A percentile compares a stretch with the other conserved stretches of the same genome.
These are phyloP conservation scores for Bacterosira constricta DNA, from an alignment of 108 stramenopile species.

Conservation along the genomic window DNA sequence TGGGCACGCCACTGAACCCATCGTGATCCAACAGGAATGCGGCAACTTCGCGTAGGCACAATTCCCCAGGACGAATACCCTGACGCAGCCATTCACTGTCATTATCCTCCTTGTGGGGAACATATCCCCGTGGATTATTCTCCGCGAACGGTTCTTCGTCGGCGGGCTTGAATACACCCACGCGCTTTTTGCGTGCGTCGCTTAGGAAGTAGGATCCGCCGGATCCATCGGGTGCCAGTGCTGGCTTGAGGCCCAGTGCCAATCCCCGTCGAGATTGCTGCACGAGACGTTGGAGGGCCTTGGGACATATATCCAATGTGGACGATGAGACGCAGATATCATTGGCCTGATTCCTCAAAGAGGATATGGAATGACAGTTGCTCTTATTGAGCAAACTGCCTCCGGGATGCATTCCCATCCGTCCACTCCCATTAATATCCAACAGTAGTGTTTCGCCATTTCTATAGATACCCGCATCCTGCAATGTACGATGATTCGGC, in stretches of 20 bases:
- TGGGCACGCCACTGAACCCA: conserved; percentile 88
- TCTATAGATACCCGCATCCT: conserved; percentile 87
- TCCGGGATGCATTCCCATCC: background rate
- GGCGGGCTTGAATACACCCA: conserved; percentile 96
- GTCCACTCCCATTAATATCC: conserved; percentile 56
- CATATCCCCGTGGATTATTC: conserved; percentile 95
- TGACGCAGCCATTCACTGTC: conserved; percentile 67
- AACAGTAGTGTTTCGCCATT: conserved; percentile 82
- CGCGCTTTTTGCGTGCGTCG: conserved; percentile 77
- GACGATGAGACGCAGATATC: conserved; percentile 77
- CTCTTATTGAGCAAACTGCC: background rate
- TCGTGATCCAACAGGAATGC: conserved; percentile 94
- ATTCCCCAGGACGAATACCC: conserved; percentile 94
- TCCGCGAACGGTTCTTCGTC: conserved; percentile 98
- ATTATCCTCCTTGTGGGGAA: conserved; percentile 47
- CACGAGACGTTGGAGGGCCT: conserved; percentile 57
- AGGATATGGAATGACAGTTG: conserved; percentile 41
- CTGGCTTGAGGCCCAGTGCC: conserved; percentile 81
- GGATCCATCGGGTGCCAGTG: conserved; percentile 91
- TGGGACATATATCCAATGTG: conserved; percentile 65
- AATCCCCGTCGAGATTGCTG: conserved; percentile 71
- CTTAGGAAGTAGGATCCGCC: conserved; percentile 97
- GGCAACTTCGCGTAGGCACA: conserved; percentile 95
- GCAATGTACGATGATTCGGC: conserved; percentile 82
- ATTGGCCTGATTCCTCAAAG: conserved; percentile 38